Percentiles rank a stretch among this genome's conserved stretches.
Conservation (phyloP, 2,329 filamentous ascomycete species). For the Cordyceps cateniannulata region DNA sequence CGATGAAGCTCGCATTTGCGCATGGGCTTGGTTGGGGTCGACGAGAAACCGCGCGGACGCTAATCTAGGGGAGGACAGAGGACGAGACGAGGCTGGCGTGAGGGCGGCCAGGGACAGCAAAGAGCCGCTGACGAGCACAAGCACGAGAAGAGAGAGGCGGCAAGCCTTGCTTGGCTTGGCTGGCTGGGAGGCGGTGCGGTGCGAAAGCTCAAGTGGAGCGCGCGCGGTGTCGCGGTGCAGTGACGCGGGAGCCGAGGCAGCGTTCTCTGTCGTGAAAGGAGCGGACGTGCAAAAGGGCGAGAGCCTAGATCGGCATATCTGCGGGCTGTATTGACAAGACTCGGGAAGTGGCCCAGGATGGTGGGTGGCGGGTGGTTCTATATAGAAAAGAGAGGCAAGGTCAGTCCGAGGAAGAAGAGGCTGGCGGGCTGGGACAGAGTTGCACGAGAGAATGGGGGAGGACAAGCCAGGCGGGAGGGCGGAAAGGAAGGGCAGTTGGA, state of each 20-base stretch:
- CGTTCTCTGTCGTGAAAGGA: background rate
- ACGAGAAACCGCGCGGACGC: constrained; percentile 18
- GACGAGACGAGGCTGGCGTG: background rate
- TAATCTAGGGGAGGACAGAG: constrained; percentile 25
- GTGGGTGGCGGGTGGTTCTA: background rate
- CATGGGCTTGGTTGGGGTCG: constrained; percentile 26
- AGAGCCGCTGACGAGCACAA: background rate
- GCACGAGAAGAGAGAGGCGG: background rate
- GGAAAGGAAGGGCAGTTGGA: background rate
- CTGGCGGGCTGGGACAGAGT: constrained; percentile 3
- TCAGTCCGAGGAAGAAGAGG: constrained; percentile 5
- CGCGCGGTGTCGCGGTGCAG: background rate
- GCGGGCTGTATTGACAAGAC: background rate
- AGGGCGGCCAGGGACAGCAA: background rate
- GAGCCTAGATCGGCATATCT: constrained; percentile 6
- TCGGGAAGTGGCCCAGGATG: background rate
- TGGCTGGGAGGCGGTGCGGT: background rate
- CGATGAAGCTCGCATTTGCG: constrained; percentile 31
- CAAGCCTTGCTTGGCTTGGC: background rate
- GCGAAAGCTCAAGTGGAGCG: constrained; percentile 8
- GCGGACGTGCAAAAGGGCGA: background rate
- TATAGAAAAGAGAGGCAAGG: background rate
- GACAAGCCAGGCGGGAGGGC: constrained; percentile 2
- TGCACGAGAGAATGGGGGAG: background rate
- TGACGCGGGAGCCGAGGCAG: constrained; percentile 1